Evolutionary conservation across 495 filamentous ascomycete species (phyloP), one percentile per base, ranked within the genome.

Genomic region (Darksidea phi): DNA sequence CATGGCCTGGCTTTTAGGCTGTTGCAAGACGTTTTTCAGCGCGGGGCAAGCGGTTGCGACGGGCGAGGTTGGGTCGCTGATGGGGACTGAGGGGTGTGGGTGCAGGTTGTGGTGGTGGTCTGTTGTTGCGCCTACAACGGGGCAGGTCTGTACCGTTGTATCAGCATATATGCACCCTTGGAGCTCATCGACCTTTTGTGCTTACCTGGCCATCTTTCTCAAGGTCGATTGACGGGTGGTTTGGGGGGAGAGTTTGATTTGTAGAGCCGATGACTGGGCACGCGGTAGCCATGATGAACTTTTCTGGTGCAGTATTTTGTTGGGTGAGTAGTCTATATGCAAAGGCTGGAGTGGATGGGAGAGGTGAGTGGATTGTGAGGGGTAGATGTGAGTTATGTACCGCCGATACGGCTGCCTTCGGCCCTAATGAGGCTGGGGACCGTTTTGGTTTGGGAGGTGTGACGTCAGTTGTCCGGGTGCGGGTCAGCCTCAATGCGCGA

Each of bases 101-200:
- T 55, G 57, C 12, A 66, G 57, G 46, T 60, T 61, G 57, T 60
- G 56, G 63, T 66, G 63, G 52, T 66, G 63, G 18, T 66, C 63
- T 11, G 57, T 60, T 21, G 25, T 66, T 1, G 63, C 63, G 23
- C 63, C 63, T 11, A 66, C 63, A 7, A 66, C 50, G 23, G 63
- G 63, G 37, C 63, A 66, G 12, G 48, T 61, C 24, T 43, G 18
- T 4, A 15, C 5, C 3, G 41, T 6, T n/a, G n/a, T n/a, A n/a
- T n/a, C n/a, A n/a, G n/a, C n/a, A n/a, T n/a, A n/a, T n/a, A n/a
- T n/a, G n/a, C n/a, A n/a, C n/a, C n/a, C n/a, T n/a, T n/a, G n/a
- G n/a, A n/a, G n/a, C n/a, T n/a, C n/a, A n/a, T n/a, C n/a, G 36
- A 38, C 8, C 8, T n/a, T 4, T 3, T 20, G 13, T 4, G 41